Evolutionary conservation across 2,329 filamentous ascomycete genomes (phyloP).

Genomic region (Cercospora janseana): DNA sequence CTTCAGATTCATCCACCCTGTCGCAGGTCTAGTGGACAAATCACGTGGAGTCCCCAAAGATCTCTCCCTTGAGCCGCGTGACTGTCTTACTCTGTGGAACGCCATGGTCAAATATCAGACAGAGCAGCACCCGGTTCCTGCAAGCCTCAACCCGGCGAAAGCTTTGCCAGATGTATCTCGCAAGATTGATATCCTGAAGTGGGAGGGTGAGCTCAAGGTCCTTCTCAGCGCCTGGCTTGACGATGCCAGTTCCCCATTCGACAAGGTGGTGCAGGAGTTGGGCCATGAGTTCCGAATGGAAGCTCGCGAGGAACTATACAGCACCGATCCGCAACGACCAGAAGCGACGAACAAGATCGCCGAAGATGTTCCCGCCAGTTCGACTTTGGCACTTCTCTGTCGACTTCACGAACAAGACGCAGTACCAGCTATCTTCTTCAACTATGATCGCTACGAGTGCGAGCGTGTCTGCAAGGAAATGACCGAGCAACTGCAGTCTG

Average conservation of each 20-base stretch:
- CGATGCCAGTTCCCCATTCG: constrained; percentile 54
- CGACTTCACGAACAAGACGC: constrained; percentile 63
- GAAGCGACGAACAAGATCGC: constrained; percentile 16
- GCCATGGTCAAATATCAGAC: constrained; percentile 61
- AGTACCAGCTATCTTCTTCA: constrained; percentile 73
- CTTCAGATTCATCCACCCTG: constrained; percentile 65
- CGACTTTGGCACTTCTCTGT: constrained; percentile 58
- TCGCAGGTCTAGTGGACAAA: constrained; percentile 61
- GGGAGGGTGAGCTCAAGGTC: constrained; percentile 62
- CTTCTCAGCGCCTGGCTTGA: constrained; percentile 61
- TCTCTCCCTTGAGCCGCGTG: constrained; percentile 66
- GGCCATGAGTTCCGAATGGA: constrained; percentile 31
- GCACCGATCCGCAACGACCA: constrained; percentile 20
- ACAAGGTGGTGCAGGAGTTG: constrained; percentile 52
- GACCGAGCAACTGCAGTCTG: constrained; percentile 52
- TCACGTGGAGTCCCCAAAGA: constrained; percentile 65
- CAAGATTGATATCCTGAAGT: constrained; percentile 65
- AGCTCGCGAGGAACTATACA: constrained; percentile 28
- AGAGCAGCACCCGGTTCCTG: constrained; percentile 43
- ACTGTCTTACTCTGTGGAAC: constrained; percentile 66
- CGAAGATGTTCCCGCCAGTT: constrained; percentile 32
- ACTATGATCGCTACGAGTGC: constrained; percentile 67
- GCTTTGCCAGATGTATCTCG: constrained; percentile 55
- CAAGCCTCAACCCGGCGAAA: constrained; percentile 50
- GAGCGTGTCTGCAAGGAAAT: constrained; percentile 58